A percentile compares a stretch with the other conserved stretches of the same genome.
These are phyloP conservation scores for Pseudogymnoascus sp. DNA, from an alignment of 2,329 filamentous ascomycete species.

Conservation along the genomic window DNA sequence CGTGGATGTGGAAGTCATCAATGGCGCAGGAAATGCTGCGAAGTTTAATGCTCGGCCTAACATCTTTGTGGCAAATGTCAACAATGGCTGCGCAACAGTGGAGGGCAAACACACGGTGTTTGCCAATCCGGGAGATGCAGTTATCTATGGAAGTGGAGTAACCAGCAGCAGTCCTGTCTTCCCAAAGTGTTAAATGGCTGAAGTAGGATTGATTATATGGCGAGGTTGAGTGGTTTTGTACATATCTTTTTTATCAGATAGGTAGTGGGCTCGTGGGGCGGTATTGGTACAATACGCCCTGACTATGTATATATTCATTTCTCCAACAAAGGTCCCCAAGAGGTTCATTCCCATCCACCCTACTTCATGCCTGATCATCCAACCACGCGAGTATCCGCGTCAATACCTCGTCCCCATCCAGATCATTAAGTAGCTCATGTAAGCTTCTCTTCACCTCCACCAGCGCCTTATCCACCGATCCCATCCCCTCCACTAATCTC, in stretches of 20 bases:
- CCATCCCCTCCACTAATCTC: background rate
- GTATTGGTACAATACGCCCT: background rate
- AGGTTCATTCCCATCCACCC: background rate
- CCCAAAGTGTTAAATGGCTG: background rate
- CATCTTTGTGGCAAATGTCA: conserved; percentile 41
- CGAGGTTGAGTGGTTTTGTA: background rate
- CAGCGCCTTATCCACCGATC: background rate
- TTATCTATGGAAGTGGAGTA: background rate
- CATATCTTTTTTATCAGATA: background rate
- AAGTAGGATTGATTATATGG: background rate
- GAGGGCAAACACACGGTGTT: background rate
- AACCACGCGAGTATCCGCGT: background rate
- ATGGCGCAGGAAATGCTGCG: conserved; percentile 8
- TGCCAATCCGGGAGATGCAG: background rate
- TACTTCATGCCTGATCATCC: background rate
- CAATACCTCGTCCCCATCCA: background rate
- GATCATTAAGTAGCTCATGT: background rate
- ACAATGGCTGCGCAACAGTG: background rate
- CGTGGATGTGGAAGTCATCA: conserved; percentile 37
- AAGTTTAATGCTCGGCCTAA: conserved; percentile 41
- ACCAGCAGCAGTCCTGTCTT: background rate
- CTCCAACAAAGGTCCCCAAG: background rate
- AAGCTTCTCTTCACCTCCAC: background rate
- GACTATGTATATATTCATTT: background rate
- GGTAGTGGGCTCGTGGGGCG: background rate